These are phyloP conservation scores for Pseudogymnoascus sp. DNA, from an alignment of 2,329 filamentous ascomycete species.

Conservation along the genomic window DNA sequence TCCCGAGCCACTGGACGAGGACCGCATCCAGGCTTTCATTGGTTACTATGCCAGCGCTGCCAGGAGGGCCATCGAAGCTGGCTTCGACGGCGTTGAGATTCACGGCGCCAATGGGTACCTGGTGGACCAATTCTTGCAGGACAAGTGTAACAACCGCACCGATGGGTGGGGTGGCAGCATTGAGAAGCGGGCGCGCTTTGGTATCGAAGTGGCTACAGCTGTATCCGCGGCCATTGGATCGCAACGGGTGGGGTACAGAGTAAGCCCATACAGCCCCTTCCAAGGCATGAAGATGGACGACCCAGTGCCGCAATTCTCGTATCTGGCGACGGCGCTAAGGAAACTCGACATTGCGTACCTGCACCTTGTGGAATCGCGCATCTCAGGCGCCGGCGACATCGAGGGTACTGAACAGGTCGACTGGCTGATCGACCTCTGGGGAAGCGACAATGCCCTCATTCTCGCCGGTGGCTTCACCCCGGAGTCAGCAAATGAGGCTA, in stretches of 20 bases:
- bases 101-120: constrained; percentile 28
- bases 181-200: constrained; percentile 44
- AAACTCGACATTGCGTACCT: constrained; percentile 50
- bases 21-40: constrained; percentile 21
- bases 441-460: constrained; percentile 36
- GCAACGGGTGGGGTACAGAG: constrained; percentile 45
- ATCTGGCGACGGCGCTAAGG: constrained; percentile 45
- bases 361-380: constrained; percentile 49
- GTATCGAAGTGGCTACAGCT: constrained; percentile 44
- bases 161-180: constrained; percentile 45
- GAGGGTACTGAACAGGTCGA: constrained; percentile 34
- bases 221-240: constrained; percentile 43
- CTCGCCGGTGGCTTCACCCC: constrained; percentile 40
- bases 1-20: constrained; percentile 27
- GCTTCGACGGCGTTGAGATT: constrained; percentile 41
- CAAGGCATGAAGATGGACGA: constrained; percentile 57
- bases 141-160: constrained; percentile 41
- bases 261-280: constrained; percentile 53
- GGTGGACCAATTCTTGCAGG: constrained; percentile 27
- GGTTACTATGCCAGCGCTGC: constrained; percentile 23
- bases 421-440: constrained; percentile 39
- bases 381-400: constrained; percentile 28
- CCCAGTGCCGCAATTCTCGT: constrained; percentile 53
- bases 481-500: constrained; percentile 15
- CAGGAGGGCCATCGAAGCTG: constrained; percentile 29